These are phyloP conservation scores for Botrytis byssoidea DNA, from an alignment of 2,329 filamentous ascomycete species.

Conservation along the genomic window DNA sequence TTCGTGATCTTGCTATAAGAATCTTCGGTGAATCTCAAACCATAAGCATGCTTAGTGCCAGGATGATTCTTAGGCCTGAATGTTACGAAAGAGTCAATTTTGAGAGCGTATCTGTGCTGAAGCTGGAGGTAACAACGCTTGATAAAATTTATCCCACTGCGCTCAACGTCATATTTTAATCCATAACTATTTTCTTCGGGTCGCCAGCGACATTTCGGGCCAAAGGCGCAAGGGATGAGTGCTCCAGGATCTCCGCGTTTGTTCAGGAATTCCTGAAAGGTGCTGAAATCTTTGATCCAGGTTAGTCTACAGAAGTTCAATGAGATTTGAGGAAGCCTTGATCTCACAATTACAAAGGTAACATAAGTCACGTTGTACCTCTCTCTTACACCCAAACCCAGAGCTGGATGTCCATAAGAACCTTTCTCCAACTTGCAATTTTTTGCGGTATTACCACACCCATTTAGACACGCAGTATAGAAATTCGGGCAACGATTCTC, in stretches of 20 bases:
- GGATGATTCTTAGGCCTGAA: not conserved
- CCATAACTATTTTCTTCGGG: not conserved
- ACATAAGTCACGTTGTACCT: not conserved
- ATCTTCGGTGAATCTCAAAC: not conserved
- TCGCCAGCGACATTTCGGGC: not conserved
- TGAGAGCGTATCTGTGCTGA: not conserved
- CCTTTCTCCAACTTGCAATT: not conserved
- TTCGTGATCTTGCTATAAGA: not conserved
- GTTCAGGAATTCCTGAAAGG: not conserved
- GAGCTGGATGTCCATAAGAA: not conserved
- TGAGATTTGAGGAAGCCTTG: not conserved
- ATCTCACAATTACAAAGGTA: not conserved
- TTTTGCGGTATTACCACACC: not conserved
- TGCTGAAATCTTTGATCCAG: not conserved
- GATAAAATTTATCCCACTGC: not conserved
- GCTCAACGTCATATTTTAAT: not conserved
- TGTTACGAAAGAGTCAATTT: not conserved
- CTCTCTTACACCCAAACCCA: not conserved
- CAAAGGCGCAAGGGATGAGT: not conserved
- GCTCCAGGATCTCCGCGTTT: not conserved
- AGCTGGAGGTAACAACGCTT: not conserved
- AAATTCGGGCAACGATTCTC: not conserved
- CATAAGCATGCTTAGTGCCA: not conserved
- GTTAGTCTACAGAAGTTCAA: not conserved
- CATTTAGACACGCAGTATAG: not conserved